phyloP scores from a whole-genome alignment of 805 yeast genomes.

The Yarrowia osloensis region DNA sequence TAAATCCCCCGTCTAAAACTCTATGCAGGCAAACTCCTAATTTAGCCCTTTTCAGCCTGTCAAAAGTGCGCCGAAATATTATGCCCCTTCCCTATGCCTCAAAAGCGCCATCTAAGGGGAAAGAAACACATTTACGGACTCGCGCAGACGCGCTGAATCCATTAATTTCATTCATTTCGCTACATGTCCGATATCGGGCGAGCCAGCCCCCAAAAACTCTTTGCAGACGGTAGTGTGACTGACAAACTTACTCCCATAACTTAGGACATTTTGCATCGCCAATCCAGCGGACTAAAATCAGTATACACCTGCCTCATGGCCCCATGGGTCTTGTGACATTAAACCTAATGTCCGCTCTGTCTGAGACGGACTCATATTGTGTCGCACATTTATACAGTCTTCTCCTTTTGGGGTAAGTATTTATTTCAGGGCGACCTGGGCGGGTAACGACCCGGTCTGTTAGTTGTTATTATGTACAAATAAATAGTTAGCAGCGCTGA shows the following conservation, averaged over 20 bases:
- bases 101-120: background rate
- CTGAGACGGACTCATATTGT: background rate
- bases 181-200: background rate
- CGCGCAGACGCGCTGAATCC: background rate
- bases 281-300: background rate
- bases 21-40: background rate
- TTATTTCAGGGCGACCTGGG: background rate
- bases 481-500: conserved; percentile 5
- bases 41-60: background rate
- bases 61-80: background rate
- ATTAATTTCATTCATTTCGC: background rate
- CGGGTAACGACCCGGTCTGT: background rate
- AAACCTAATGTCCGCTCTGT: background rate
- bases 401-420: background rate
- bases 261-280: background rate
- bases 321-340: background rate
- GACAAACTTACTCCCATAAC: background rate
- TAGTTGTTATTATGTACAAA: conserved; percentile 29
- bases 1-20: too few species aligned
- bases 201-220: background rate
- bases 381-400: too few species aligned
- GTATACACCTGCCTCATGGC: background rate
- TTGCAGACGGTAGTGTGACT: background rate
- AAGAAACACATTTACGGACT: background rate
- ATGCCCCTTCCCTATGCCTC: background rate